Evolutionary conservation across 208 protist genomes (phyloP).

Genomic region (Leishmania mexicana): DNA sequence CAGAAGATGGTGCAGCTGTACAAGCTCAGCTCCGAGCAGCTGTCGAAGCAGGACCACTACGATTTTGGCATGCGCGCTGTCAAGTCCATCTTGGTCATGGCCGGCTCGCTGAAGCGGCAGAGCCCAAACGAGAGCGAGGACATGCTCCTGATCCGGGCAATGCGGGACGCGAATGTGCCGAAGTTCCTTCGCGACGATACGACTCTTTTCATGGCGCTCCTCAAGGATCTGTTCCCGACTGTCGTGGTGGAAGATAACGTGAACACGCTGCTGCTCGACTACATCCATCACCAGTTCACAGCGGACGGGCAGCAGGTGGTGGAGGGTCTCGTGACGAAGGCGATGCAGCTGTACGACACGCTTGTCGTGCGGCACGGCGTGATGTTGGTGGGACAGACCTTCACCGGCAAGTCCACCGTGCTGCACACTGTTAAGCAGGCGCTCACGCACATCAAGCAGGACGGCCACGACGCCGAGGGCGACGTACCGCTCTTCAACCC

Average conservation of each 20-base stretch:
- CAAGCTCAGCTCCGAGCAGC: conserved; percentile 95
- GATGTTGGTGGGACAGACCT: conserved; percentile 96
- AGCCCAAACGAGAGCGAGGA: conserved; percentile 92
- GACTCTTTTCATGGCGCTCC: conserved; percentile 93
- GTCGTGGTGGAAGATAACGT: conserved; percentile 79
- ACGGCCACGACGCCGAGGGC: conserved; percentile 72
- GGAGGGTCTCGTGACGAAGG: conserved; percentile 86
- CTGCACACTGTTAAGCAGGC: conserved; percentile 79
- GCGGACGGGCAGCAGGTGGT: conserved; percentile 77
- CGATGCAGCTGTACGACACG: conserved; percentile 95
- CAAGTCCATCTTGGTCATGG: conserved; percentile 96
- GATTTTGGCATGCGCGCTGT: conserved; percentile 97
- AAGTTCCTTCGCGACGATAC: conserved; percentile 96
- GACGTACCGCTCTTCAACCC: conserved; percentile 79
- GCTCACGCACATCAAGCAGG: conserved; percentile 79
- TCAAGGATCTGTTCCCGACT: conserved; percentile 94
- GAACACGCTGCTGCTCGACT: conserved; percentile 84
- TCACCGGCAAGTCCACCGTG: conserved; percentile 93
- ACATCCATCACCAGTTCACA: conserved; percentile 75
- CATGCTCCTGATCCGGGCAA: conserved; percentile 94
- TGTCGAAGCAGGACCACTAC: conserved; percentile 97
- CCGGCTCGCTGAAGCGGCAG: conserved; percentile 91
- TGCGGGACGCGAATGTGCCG: conserved; percentile 95
- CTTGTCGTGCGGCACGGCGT: conserved; percentile 93
- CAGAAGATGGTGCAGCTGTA: conserved; percentile 98